phyloP scores from a whole-genome alignment of 495 filamentous ascomycete species.

The Penicillium cosmopolitanum region DNA sequence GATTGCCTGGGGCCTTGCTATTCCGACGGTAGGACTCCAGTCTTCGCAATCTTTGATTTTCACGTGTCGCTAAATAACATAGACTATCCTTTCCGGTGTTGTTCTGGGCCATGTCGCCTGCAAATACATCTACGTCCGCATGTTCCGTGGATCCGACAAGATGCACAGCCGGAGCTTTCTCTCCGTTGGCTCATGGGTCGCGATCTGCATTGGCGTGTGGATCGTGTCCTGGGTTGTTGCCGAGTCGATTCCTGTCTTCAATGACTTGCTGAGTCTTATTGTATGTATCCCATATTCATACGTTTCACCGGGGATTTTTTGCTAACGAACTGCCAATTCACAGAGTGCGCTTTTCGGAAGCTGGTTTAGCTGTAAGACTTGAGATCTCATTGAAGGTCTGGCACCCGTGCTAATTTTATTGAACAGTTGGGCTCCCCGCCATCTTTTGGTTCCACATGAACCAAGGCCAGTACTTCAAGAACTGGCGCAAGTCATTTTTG shows the following conservation, averaged over 20 bases:
- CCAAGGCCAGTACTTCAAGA: slow-evolving; percentile 34
- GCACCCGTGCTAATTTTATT: slow-evolving; percentile 5
- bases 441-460: slow-evolving; percentile 50
- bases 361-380: slow-evolving; percentile 45
- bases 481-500: slow-evolving; percentile 33
- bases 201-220: slow-evolving; percentile 59
- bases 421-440: slow-evolving; percentile 39
- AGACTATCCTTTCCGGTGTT: slow-evolving; percentile 45
- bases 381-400: not conserved
- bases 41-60: not conserved
- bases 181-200: slow-evolving; percentile 56
- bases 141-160: slow-evolving; percentile 58
- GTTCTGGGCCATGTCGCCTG: slow-evolving; percentile 64
- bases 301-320: not conserved
- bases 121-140: slow-evolving; percentile 69
- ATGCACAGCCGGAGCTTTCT: slow-evolving; percentile 60
- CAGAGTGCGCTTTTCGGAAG: slow-evolving; percentile 42
- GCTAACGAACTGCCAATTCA: slow-evolving; percentile 17
- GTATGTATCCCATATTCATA: slow-evolving; percentile 7
- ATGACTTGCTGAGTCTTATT: slow-evolving; percentile 60
- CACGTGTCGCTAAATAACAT: slow-evolving; percentile 1
- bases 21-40: slow-evolving; percentile 60
- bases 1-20: slow-evolving; percentile 72
- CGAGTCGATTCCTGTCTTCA: slow-evolving; percentile 74
- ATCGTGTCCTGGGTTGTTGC: slow-evolving; percentile 71